These are phyloP conservation scores for Cladosporium sp. DNA, from an alignment of 2,329 filamentous ascomycete genomes.

Conservation along the genomic window DNA sequence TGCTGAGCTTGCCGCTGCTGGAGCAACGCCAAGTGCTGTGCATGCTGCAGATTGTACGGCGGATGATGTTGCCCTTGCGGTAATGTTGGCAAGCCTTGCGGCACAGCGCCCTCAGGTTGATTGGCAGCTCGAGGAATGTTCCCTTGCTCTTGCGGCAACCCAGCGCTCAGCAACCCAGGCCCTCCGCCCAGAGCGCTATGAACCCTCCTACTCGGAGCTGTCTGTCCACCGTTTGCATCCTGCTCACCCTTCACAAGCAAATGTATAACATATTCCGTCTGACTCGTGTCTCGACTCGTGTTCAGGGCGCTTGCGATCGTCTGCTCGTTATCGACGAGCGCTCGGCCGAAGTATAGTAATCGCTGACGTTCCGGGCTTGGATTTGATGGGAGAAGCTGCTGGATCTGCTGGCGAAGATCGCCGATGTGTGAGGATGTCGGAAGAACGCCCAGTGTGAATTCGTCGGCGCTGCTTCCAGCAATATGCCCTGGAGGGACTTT, in stretches of 20 bases:
- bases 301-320: constrained; percentile 47
- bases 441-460: constrained; percentile 24
- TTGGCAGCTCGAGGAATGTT: not conserved
- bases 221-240: not conserved
- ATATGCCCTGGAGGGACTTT: constrained; percentile 30
- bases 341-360: constrained; percentile 53
- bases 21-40: constrained; percentile 9
- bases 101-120: not conserved
- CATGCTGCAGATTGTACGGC: not conserved
- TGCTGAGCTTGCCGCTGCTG: constrained; percentile 15
- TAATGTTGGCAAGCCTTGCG: not conserved
- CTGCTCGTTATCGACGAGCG: constrained; percentile 44
- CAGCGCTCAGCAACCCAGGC: not conserved
- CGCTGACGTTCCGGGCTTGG: constrained; percentile 45
- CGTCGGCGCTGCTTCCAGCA: constrained; percentile 18
- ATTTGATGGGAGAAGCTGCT: constrained; percentile 41
- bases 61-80: not conserved
- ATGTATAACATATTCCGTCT: constrained; percentile 30
- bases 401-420: constrained; percentile 48
- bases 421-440: constrained; percentile 39
- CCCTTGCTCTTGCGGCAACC: not conserved
- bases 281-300: constrained; percentile 41
- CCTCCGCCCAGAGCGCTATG: constrained; percentile 9
- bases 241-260: constrained; percentile 24
- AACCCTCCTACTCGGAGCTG: constrained; percentile 2